Base-by-base conservation (phyloP, 2,329 filamentous ascomycete species). In the Exophiala xenobiotica region DNA sequence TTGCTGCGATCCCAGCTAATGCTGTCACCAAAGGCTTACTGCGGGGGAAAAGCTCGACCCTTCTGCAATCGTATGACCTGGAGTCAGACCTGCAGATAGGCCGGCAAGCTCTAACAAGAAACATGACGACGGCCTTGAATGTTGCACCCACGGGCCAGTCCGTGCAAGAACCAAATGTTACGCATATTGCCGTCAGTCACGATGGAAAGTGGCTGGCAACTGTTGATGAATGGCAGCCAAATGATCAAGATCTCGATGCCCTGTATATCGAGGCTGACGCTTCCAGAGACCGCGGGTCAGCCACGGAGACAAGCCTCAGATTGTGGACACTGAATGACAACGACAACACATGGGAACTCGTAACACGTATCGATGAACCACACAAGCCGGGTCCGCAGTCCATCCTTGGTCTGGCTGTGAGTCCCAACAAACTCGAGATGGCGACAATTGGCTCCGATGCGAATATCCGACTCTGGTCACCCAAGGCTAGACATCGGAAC, bases 201-300 rank as follows among this genome's bases (percentile, higher is more conserved):
- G 86, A 97, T 64, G 92, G 92, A 14, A 79, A 83, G 59, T 97
- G 92, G 91, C 79, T 99, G 51, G 91, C 87, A 3, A 96, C 90
- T 1, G 81, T 95, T 1, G 93, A 99, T 66, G 88, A 91, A 64
- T 99, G 93, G 93, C 78, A 80, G 45, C 90, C 90, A 1, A 82
- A 88, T 7, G 71, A 74, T 9, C 75, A 80, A 53, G 90, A 96
- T 64, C 70, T 88, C 11, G 78, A 81, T 31, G 78, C 78, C 49
- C 68, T 87, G 22, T 69, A 75, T 45, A 47, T 55, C 29, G 46
- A 39, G 9, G 29, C 37, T 9, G 57, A 60, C 26, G n/a, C 23
- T 20, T n/a, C 35, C 4, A 22, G 24, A 7, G 39, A 41, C 29
- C 53, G 55, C 18, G 53, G 56, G 16, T 20, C 18, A 26, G 43